Base-by-base conservation (phyloP, 1,139 yeast species). In the Candida sanyaensis region DNA sequence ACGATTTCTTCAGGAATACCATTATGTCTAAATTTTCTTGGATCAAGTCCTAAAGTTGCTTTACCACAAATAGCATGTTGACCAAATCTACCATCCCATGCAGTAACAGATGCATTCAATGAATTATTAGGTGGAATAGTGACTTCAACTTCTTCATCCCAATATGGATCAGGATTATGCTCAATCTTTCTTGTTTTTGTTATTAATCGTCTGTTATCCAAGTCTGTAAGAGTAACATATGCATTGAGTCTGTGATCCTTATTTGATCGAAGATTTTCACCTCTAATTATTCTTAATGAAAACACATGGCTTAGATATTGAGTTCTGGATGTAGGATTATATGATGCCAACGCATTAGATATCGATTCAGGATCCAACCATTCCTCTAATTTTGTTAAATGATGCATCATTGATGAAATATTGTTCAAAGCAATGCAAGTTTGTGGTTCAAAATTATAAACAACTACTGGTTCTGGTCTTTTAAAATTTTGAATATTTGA, bases 141-240 rank as follows among this genome's bases (percentile, higher is more conserved):
- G 34, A 88, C 65, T 60, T 91, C 97, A 61, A 88, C 87, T 48
- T 86, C 88, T 69, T 93, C 97, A 58, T 89, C 89, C 96, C 96
- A 93, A 26, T 79, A 82, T 0, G 98, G 97, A 57, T 84, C 84
- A 32, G 80, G 68, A 5, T 84, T 81, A 48, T 80, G 81, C 40
- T 75, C 73, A 7, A 88, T 72, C 0, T 85, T 77, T 58, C 90
- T 76, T 0, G 98, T 91, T 55, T 81, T 82, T 5, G 89, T 96
- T 43, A 88, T 74, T 21, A 85, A 81, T 46, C 73, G 74, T 44
- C 82, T 75, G 2, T 75, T 75, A 42, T 69, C 68, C 6, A 86
- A 79, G 53, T 90, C 96, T 4, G 81, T 77, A 26, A 92, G 63
- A 0, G 86, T 79, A 0, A 88, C 87, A 57, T 86, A 86, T 0